Conservation (phyloP, 78 protist genomes). For the Dictyostelium firmibasis region DNA sequence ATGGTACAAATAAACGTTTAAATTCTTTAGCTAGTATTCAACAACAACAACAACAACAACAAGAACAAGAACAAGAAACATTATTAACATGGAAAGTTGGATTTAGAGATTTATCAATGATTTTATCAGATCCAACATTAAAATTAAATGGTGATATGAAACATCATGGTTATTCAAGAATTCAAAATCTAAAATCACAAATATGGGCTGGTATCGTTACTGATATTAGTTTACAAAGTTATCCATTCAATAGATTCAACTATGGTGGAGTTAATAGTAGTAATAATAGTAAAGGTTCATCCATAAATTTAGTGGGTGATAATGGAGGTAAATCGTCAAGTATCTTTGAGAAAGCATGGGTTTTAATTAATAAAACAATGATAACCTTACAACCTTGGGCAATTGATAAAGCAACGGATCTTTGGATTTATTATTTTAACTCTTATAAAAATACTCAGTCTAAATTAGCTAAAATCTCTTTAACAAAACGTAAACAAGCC, state of each 20-base stretch:
- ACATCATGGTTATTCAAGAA: not conserved
- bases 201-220: constrained; percentile 72
- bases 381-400: constrained; percentile 78
- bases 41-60: not conserved
- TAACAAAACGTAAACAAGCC: not conserved
- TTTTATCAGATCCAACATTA: constrained; percentile 46
- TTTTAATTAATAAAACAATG: constrained; percentile 36
- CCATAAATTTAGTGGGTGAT: not conserved
- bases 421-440: constrained; percentile 34
- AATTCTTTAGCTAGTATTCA: not conserved
- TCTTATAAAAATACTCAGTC: constrained; percentile 36
- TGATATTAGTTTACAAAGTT: constrained; percentile 41
- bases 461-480: constrained; percentile 1
- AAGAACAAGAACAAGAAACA: not conserved
- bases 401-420: constrained; percentile 71
- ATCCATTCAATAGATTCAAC: constrained; percentile 29
- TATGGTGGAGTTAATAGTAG: not conserved
- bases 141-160: not conserved
- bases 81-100: constrained; percentile 53
- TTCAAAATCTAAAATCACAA: constrained; percentile 51
- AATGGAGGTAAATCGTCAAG: not conserved
- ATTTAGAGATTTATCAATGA: constrained; percentile 43
- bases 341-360: constrained; percentile 63
- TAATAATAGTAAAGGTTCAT: not conserved
- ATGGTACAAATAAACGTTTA: not conserved